Evolutionary conservation across 768 basidiomycete genomes (phyloP).

Genomic region (Cantharellus anzutake): DNA sequence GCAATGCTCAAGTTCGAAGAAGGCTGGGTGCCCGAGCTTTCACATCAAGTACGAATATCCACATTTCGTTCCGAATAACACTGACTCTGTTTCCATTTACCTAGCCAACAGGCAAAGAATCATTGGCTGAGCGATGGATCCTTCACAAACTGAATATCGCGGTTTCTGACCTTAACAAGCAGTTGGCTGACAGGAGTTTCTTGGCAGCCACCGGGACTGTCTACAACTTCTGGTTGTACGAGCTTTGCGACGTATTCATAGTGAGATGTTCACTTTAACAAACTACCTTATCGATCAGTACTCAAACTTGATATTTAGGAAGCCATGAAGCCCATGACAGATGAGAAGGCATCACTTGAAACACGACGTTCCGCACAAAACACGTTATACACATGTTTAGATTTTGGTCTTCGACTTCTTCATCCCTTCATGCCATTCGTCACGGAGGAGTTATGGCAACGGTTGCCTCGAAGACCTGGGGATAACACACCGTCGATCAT

Average conservation of each 20-base stretch:
- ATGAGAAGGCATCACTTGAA: constrained; percentile 41
- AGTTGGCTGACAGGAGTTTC: constrained; percentile 71
- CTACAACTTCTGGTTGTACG: constrained; percentile 95
- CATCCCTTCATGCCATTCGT: constrained; percentile 99
- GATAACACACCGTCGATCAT: constrained; percentile 78
- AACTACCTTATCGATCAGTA: neutral
- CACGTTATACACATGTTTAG: constrained; percentile 88
- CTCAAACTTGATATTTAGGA: constrained; percentile 34
- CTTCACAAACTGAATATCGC: constrained; percentile 83
- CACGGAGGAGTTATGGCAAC: constrained; percentile 97
- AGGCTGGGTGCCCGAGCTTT: constrained; percentile 53
- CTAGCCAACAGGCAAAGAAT: constrained; percentile 77
- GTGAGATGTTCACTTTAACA: constrained; percentile 25
- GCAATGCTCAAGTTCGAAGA: constrained; percentile 95
- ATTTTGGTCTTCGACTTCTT: constrained; percentile 70
- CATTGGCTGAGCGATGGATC: constrained; percentile 87
- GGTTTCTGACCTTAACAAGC: constrained; percentile 51
- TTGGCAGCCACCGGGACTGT: constrained; percentile 72
- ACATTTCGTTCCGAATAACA: neutral
- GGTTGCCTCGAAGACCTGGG: constrained; percentile 67
- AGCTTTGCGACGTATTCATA: constrained; percentile 98
- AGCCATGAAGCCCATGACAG: constrained; percentile 97
- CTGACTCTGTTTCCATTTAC: neutral
- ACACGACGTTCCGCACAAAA: constrained; percentile 76
- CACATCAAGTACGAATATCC: constrained; percentile 34